These are phyloP conservation scores for Candida mattraensis DNA, from an alignment of 805 yeast species.

Conservation along the genomic window DNA sequence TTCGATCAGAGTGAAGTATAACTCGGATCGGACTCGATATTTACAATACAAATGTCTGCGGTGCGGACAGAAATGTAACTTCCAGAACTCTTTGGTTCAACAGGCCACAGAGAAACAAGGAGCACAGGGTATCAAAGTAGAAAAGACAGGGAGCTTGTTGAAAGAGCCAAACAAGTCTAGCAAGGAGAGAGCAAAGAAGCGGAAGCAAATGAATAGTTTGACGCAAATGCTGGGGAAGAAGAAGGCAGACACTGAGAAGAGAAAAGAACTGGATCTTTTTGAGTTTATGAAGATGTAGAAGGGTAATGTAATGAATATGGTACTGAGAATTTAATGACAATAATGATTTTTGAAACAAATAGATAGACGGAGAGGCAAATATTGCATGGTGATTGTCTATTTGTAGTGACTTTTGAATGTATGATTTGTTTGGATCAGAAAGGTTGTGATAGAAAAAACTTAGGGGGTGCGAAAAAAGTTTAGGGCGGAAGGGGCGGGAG, in stretches of 20 bases:
- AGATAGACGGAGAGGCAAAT: too few species aligned
- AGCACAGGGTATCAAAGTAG: slow-evolving; percentile 3
- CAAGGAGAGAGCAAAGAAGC: slow-evolving; percentile 23
- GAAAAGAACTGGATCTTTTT: slow-evolving; percentile 24
- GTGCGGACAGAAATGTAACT: slow-evolving; percentile 13
- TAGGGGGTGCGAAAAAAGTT: too few species aligned
- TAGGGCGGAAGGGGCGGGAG: too few species aligned
- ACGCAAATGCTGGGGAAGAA: slow-evolving; percentile 23
- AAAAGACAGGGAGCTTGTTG: too few species aligned
- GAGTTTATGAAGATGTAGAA: slow-evolving; percentile 26
- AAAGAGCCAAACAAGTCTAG: slow-evolving; percentile 11
- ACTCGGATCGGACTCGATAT: slow-evolving; percentile 6
- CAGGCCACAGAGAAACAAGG: slow-evolving; percentile 6
- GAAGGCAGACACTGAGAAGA: slow-evolving; percentile 13
- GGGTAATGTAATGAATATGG: too few species aligned
- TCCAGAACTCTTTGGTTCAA: slow-evolving; percentile 4
- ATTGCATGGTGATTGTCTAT: slow-evolving; percentile 7
- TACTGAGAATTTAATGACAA: too few species aligned
- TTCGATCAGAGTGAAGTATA: slow-evolving; percentile 14
- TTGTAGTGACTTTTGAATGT: too few species aligned
- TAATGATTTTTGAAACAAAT: too few species aligned
- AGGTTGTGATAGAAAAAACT: too few species aligned
- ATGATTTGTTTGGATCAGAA: too few species aligned
- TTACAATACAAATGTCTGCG: slow-evolving; percentile 23
- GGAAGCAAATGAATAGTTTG: slow-evolving; percentile 29